Evolutionary conservation across 306 rosid species (phyloP).

Genomic region (Mucuna pruriens): DNA sequence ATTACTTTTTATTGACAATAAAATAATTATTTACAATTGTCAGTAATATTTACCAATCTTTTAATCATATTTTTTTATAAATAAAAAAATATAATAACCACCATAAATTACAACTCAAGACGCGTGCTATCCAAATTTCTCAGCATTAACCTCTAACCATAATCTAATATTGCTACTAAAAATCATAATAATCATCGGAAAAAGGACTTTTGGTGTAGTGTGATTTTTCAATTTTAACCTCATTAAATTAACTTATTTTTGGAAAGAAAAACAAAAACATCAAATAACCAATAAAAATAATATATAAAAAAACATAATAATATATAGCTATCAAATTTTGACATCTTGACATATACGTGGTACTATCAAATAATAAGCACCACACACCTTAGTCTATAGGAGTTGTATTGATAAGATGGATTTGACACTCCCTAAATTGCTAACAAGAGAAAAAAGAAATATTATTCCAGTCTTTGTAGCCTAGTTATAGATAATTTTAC

Average conservation of each 20-base stretch:
- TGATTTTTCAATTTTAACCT: background rate
- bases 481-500: background rate
- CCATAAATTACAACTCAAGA: too few relatives aligned
- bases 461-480: background rate
- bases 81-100: too few relatives aligned
- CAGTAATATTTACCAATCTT: too few relatives aligned
- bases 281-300: background rate
- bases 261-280: background rate
- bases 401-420: background rate
- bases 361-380: background rate
- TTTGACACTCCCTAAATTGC: background rate
- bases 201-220: too few relatives aligned
- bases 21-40: too few relatives aligned
- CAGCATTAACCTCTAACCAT: too few relatives aligned
- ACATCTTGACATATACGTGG: background rate
- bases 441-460: background rate
- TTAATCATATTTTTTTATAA: too few relatives aligned
- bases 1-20: too few relatives aligned
- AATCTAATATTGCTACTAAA: too few relatives aligned
- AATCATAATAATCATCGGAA: too few relatives aligned
- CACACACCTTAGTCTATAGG: background rate
- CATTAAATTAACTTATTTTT: background rate
- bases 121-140: too few relatives aligned
- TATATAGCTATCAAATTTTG: background rate
- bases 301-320: background rate